Percentiles rank a stretch among this genome's conserved stretches.
phyloP scores from a whole-genome alignment of 345 rosid genomes.

The Noccaea caerulescens region DNA sequence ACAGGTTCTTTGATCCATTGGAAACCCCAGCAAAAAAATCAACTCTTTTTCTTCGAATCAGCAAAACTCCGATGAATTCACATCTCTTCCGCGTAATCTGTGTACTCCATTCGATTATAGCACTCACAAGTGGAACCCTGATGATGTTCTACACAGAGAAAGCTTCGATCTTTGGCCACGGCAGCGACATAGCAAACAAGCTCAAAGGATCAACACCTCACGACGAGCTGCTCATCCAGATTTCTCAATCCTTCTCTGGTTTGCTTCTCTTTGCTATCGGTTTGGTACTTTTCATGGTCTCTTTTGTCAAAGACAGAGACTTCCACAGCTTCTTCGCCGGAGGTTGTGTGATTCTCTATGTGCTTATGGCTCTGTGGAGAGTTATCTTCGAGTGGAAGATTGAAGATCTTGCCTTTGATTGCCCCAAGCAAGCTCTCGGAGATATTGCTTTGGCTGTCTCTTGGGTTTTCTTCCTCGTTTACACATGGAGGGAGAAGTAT shows the following conservation, averaged over 20 bases:
- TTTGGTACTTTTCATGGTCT: conserved; percentile 73
- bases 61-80: conserved; percentile 40
- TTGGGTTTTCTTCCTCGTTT: conserved; percentile 83
- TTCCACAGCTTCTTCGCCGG: conserved; percentile 83
- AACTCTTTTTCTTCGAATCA: no score
- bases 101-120: conserved; percentile 73
- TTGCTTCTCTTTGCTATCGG: conserved; percentile 83
- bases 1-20: not conserved
- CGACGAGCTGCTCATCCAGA: conserved; percentile 84
- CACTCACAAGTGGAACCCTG: conserved; percentile 68
- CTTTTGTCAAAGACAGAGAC: conserved; percentile 76
- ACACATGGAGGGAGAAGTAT: conserved; percentile 92
- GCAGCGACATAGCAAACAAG: conserved; percentile 62
- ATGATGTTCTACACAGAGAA: conserved; percentile 85
- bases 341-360: conserved; percentile 77
- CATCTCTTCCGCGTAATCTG: conserved; percentile 55
- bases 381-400: conserved; percentile 66
- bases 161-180: conserved; percentile 63
- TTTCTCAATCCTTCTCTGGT: conserved; percentile 89
- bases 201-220: conserved; percentile 88
- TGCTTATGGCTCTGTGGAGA: conserved; percentile 79
- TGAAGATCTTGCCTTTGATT: conserved; percentile 72
- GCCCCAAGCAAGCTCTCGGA: conserved; percentile 71
- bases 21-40: not conserved
- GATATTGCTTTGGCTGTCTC: conserved; percentile 73